Base-by-base conservation (phyloP, 2,329 filamentous ascomycete species). In the Penicillium vulpinum region DNA sequence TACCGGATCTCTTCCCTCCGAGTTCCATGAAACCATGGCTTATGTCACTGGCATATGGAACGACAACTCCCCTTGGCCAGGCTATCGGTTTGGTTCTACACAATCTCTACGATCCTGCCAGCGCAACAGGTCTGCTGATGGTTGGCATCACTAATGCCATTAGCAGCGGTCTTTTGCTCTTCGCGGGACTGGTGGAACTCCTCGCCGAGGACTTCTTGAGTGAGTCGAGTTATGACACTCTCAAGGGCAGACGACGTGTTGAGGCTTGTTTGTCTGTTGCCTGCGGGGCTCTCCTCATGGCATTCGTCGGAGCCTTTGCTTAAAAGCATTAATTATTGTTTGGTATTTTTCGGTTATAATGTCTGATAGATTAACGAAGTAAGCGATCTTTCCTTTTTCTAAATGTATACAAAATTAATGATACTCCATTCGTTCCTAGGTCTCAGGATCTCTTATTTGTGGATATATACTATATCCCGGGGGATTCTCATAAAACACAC, bases 71-170 rank as follows among this genome's bases (percentile, higher is more conserved):
- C 0, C 79, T 94, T 18, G 91, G 91, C 9, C 91, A 95, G 70
- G 90, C 90, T 1, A 89, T 95, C 54, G 91, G 91, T 0, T 79
- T 96, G 11, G 77, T 88, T 4, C 82, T 93, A 21, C 90, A 94
- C 73, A 86, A 85, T 35, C 77, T 94, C 61, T 95, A 95, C 73
- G 90, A 92, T 62, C 91, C 91, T 1, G 82, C 85, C 65, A 91
- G 88, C 66, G 83, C 90, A 68, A 84, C 86, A 0, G 91, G 91
- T 0, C 75, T 95, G 46, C 77, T 95, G 26, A 88, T 93, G 77
- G 91, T 95, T 6, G 91, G 91, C 8, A 85, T 92, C 69, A 94
- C 93, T 82, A 95, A 96, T 67, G 90, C 90, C 38, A 88, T 95
- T 50, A 92, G 88, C 10, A 88, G 88, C 49, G 91, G 91, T 0